Base-by-base conservation (phyloP, 2,329 filamentous ascomycete species). In the Diaporthe velutina region DNA sequence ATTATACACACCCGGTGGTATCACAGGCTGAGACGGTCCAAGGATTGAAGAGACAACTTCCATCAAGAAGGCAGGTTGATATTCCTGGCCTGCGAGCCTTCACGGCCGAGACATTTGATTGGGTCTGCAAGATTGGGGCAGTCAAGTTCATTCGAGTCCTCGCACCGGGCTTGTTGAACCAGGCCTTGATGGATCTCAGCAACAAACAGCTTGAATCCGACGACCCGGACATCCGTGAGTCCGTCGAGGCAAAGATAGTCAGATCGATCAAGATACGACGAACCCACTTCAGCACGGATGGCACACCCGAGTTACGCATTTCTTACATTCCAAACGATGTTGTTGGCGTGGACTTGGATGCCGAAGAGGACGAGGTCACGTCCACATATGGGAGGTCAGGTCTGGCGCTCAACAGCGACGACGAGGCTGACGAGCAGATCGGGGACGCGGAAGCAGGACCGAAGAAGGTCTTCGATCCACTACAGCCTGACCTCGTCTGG, bases 1-100 rank as follows among this genome's bases (percentile, higher is more conserved):
- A 95, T 80, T 99, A 99, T 79, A 96, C 94, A 0, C 92, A 96
- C 80, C 97, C 97, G 0, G 92, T 93, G 1, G 93, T 98, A 4
- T 98, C 96, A 0, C 87, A 88, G 0, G 78, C 86, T 8, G 83
- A 89, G 12, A 87, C 89, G 35, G 80, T 96, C 68, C 83, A 89
- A 4, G 86, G 85, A 55, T 79, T 96, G 28, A 86, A 84, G 73
- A 81, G 82, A 2, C 85, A 86, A 0, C 86, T 94, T 54, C 84
- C 85, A 13, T 95, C 93, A 90, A 89, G 92, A 73, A 85, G 86
- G 57, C 85, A 89, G 0, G 86, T 97, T 25, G 90, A 97, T 78
- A 86, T 94, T 17, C 79, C 85, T 5, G 91, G 90, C 0, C 83
- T 99, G 48, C 90, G 96, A 48, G 88, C 89, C 19, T 98, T 98